phyloP scores from a whole-genome alignment of 2,329 filamentous ascomycete species.

The Mycosphaerella arachidis region DNA sequence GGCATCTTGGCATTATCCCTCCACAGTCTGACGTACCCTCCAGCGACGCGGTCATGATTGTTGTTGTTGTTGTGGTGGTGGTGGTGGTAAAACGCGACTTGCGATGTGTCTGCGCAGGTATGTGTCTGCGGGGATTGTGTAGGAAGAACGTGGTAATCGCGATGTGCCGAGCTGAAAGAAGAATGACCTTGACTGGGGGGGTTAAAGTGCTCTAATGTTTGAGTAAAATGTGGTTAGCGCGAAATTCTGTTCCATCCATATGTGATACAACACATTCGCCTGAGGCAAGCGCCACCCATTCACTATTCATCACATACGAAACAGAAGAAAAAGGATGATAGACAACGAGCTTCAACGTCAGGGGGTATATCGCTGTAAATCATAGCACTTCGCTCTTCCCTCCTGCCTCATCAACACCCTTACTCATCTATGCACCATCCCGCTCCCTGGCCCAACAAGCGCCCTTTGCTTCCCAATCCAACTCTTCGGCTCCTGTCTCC shows the following conservation, averaged over 20 bases:
- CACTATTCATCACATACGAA: not conserved
- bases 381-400: not conserved
- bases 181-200: too few species aligned
- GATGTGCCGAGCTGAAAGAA: too few species aligned
- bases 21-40: too few species aligned
- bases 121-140: too few species aligned
- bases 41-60: not conserved
- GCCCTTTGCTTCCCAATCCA: slow-evolving; percentile 78
- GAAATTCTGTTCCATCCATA: too few species aligned
- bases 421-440: not conserved
- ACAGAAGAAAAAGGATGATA: not conserved
- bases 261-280: too few species aligned
- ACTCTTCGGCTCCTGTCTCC: slow-evolving; percentile 70
- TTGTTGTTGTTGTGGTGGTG: not conserved
- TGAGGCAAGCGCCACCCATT: not conserved
- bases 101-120: too few species aligned
- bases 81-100: too few species aligned
- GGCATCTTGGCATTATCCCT: too few species aligned
- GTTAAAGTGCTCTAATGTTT: too few species aligned
- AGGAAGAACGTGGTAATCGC: too few species aligned
- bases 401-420: not conserved
- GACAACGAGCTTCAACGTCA: not conserved
- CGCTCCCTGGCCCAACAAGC: slow-evolving; percentile 34
- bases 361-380: slow-evolving; percentile 7
- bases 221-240: too few species aligned